phyloP scores from a whole-genome alignment of 1,284 basidiomycete species.

The Trichosporon sp. region DNA sequence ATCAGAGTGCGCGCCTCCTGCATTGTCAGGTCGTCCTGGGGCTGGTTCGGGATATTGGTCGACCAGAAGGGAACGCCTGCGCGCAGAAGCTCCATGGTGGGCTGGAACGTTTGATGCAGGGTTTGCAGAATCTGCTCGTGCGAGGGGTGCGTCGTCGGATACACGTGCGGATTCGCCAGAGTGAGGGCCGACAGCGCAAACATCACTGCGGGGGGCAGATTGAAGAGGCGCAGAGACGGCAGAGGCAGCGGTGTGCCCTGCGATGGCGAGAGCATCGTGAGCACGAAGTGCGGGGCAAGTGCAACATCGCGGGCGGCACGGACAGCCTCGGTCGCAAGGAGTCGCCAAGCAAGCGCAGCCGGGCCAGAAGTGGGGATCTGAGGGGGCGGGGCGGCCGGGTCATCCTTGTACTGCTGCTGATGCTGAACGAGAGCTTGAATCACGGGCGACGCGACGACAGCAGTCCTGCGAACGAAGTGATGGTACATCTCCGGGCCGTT shows the following conservation, averaged over 20 bases:
- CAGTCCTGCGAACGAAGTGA: constrained; percentile 88
- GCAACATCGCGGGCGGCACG: constrained; percentile 44
- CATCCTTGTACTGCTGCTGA: constrained; percentile 39
- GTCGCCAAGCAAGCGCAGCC: constrained; percentile 42
- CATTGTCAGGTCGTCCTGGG: constrained; percentile 38
- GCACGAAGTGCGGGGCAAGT: constrained; percentile 45
- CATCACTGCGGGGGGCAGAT: constrained; percentile 37
- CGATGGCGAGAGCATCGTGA: constrained; percentile 43
- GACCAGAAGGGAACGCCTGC: constrained; percentile 40
- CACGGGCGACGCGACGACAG: constrained; percentile 57
- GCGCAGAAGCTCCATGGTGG: constrained; percentile 37
- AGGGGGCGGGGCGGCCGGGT: constrained; percentile 40
- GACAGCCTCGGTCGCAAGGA: constrained; percentile 43
- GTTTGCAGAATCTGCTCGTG: constrained; percentile 34
- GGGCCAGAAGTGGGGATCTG: constrained; percentile 34
- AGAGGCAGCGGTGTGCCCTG: constrained; percentile 41
- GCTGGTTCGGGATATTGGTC: constrained; percentile 32
- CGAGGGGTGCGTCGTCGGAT: constrained; percentile 33
- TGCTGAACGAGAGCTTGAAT: constrained; percentile 42
- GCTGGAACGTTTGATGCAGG: constrained; percentile 38
- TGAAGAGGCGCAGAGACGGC: constrained; percentile 41
- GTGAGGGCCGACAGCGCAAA: constrained; percentile 43
- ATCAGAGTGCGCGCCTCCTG: constrained; percentile 45
- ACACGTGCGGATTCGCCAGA: constrained; percentile 42
- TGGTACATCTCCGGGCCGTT: constrained; percentile 92